phyloP scores from a whole-genome alignment of 106 monocot genomes.

The Dioscorea alata region DNA sequence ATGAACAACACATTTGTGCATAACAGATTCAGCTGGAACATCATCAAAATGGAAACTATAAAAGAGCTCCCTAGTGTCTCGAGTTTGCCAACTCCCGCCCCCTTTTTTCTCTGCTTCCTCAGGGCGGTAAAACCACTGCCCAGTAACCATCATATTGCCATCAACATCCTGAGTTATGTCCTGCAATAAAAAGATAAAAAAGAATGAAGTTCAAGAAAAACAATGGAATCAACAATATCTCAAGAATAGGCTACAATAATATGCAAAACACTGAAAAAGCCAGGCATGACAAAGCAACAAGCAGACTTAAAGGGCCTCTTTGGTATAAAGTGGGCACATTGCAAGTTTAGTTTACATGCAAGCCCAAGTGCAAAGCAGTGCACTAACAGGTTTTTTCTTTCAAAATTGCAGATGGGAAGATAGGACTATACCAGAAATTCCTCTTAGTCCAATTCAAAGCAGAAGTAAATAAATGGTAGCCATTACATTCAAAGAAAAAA shows the following conservation, averaged over 20 bases:
- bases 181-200: slow-evolving; percentile 17
- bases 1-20: slow-evolving; percentile 97
- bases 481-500: too few species aligned
- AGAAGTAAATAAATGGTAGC: too few species aligned
- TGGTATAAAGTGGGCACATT: too few species aligned
- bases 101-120: slow-evolving; percentile 92
- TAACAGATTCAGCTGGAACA: slow-evolving; percentile 94
- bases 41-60: slow-evolving; percentile 96
- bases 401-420: too few species aligned
- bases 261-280: too few species aligned
- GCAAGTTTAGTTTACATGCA: too few species aligned
- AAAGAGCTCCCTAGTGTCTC: slow-evolving; percentile 79
- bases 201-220: neutral
- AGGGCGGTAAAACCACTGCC: slow-evolving; percentile 98
- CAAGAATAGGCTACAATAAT: neutral
- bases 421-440: too few species aligned
- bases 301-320: too few species aligned
- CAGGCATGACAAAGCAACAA: too few species aligned
- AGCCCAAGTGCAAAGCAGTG: too few species aligned
- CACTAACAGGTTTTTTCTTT: too few species aligned
- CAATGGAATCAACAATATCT: neutral
- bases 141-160: slow-evolving; percentile 65
- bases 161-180: slow-evolving; percentile 54
- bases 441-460: too few species aligned
- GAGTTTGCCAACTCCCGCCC: slow-evolving; percentile 72